phyloP scores from a whole-genome alignment of 192 early-diverging fungal genomes.

The Linderina pennispora region DNA sequence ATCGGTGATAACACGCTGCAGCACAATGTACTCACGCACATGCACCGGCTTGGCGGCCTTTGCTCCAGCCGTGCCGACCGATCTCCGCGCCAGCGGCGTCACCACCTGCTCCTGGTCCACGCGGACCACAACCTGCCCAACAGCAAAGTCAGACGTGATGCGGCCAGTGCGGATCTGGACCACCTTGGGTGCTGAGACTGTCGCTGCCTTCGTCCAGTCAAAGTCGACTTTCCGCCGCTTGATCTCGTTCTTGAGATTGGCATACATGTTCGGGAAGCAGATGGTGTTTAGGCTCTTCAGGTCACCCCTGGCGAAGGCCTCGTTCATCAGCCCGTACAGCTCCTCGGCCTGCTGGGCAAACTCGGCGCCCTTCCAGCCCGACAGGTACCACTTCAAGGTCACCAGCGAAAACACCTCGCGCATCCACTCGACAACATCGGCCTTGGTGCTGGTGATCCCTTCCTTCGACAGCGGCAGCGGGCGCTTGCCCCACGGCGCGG shows the following conservation, averaged over 20 bases:
- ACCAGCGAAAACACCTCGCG: conserved; percentile 9
- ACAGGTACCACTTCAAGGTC: conserved; percentile 18
- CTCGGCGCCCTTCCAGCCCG: conserved; percentile 47
- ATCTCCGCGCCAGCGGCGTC: conserved; percentile 1
- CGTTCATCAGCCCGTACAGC: conserved; percentile 61
- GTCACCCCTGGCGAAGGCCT: conserved; percentile 61
- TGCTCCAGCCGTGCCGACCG: conserved; percentile 36
- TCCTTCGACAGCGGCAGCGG: conserved; percentile 13
- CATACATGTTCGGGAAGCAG: conserved; percentile 54
- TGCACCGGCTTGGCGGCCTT: conserved; percentile 49
- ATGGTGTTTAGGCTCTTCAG: conserved; percentile 49
- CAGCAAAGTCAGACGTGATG: conserved; percentile 32
- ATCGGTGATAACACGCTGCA: conserved; percentile 57
- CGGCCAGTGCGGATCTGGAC: conserved; percentile 54
- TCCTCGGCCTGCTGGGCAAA: conserved; percentile 56
- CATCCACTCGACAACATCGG: not conserved
- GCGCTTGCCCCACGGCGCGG: conserved; percentile 5
- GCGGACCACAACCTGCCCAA: conserved; percentile 61
- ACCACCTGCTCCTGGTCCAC: conserved; percentile 60
- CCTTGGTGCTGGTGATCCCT: conserved; percentile 1
- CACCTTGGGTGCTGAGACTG: conserved; percentile 50
- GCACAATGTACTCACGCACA: conserved; percentile 64
- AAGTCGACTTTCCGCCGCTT: conserved; percentile 49
- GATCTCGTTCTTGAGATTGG: conserved; percentile 56
- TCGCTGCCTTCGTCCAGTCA: conserved; percentile 57